phyloP scores from a whole-genome alignment of 2,329 filamentous ascomycete genomes.

The Aspergillus viridinutans region DNA sequence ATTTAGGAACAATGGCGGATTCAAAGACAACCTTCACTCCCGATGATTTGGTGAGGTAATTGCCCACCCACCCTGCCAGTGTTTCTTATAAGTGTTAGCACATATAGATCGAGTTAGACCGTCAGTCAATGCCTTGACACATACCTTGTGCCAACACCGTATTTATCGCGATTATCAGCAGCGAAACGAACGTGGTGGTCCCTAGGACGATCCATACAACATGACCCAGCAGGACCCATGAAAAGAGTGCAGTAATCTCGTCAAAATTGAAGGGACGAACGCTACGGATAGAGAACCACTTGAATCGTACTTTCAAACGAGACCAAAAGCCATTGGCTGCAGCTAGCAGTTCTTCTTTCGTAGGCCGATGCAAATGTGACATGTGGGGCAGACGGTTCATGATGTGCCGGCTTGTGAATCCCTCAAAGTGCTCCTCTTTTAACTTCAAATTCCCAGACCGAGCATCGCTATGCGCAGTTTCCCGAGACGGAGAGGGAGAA shows the following conservation, averaged over 20 bases:
- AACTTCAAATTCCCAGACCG: slow-evolving; percentile 18
- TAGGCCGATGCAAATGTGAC: slow-evolving; percentile 75
- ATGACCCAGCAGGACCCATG: slow-evolving; percentile 92
- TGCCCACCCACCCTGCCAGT: slow-evolving; percentile 85
- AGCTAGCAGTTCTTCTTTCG: slow-evolving; percentile 86
- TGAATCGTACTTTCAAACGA: slow-evolving; percentile 83
- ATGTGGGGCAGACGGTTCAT: slow-evolving; percentile 64
- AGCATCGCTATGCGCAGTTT: slow-evolving; percentile 6
- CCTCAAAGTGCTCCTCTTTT: slow-evolving; percentile 18
- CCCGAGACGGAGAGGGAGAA: background rate
- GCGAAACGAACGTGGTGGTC: slow-evolving; percentile 93
- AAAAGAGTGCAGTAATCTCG: slow-evolving; percentile 92
- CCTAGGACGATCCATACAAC: slow-evolving; percentile 93
- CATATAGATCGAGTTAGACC: slow-evolving; percentile 6
- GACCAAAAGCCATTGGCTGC: slow-evolving; percentile 93
- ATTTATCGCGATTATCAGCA: slow-evolving; percentile 87
- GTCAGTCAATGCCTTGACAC: slow-evolving; percentile 21
- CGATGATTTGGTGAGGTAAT: slow-evolving; percentile 90
- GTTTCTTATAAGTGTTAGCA: slow-evolving; percentile 60
- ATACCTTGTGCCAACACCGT: slow-evolving; percentile 90
- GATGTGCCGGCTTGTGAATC: slow-evolving; percentile 38
- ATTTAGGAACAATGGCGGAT: slow-evolving; percentile 93
- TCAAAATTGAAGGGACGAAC: slow-evolving; percentile 92
- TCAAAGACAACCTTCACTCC: slow-evolving; percentile 94
- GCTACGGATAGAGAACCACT: slow-evolving; percentile 95